A percentile compares a stretch with the other conserved stretches of the same genome.
Conservation (phyloP, 176 grass and related monocot genomes). For the Avena atlantica region DNA sequence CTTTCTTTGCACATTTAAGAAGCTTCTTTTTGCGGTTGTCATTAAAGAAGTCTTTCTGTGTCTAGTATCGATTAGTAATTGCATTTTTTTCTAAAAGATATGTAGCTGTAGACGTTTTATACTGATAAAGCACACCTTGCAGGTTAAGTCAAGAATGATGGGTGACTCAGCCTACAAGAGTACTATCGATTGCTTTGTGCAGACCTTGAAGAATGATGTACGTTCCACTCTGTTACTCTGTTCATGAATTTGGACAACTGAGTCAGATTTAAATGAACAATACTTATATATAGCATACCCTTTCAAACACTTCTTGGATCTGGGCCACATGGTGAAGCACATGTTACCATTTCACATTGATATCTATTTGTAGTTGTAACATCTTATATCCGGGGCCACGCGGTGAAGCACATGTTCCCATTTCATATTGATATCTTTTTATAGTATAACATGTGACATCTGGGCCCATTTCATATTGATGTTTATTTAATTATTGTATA, state of each 20-base stretch:
- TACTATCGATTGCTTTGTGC: conserved; percentile 92
- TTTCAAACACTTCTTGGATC: conserved; percentile 5
- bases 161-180: conserved; percentile 88
- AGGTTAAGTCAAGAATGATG: conserved; percentile 99
- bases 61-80: neutral
- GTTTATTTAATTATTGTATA: neutral
- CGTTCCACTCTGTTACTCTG: conserved; percentile 26
- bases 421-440: neutral
- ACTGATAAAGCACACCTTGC: conserved; percentile 37
- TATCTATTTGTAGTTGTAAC: neutral
- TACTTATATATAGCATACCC: neutral
- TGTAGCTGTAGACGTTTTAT: neutral
- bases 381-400: conserved; percentile 9
- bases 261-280: neutral
- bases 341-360: neutral
- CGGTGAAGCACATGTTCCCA: neutral
- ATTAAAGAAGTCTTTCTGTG: neutral
- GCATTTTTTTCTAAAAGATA: neutral
- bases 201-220: conserved; percentile 98
- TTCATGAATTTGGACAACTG: conserved; percentile 9
- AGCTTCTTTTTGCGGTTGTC: too few species aligned
- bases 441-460: neutral
- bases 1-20: too few species aligned
- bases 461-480: neutral
- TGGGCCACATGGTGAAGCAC: neutral